Conservation (phyloP, 1,139 yeast species). For the Blastobotrys malaysiensis region DNA sequence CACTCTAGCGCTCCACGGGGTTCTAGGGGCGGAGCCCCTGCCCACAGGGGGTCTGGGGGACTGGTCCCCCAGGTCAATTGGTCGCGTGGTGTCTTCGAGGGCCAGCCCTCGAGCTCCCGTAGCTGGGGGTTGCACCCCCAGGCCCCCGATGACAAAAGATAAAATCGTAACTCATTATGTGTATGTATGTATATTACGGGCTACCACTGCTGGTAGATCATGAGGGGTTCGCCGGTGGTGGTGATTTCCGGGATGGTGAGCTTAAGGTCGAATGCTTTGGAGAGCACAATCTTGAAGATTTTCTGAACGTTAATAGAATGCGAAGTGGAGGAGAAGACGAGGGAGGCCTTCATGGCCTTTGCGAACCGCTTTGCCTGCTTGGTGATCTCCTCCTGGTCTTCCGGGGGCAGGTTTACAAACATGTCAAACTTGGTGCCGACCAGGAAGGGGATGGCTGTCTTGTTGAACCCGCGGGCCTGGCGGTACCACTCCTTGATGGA, state of each 20-base stretch:
- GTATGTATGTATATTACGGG: not conserved
- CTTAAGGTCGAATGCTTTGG: conserved; percentile 87
- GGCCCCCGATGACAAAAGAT: too few relatives aligned
- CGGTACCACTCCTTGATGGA: conserved; percentile 93
- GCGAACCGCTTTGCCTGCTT: conserved; percentile 85
- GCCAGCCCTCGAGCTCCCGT: too few relatives aligned
- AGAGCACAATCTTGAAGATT: conserved; percentile 83
- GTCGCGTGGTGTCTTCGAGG: too few relatives aligned
- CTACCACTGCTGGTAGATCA: conserved; percentile 52
- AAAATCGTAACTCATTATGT: not conserved
- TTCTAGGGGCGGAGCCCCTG: too few relatives aligned
- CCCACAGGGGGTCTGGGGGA: too few relatives aligned
- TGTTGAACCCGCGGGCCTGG: conserved; percentile 86
- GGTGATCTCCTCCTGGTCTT: conserved; percentile 82
- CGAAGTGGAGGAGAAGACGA: conserved; percentile 87
- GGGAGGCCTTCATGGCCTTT: conserved; percentile 83
- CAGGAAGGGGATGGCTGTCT: conserved; percentile 85
- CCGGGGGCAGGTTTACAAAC: conserved; percentile 62
- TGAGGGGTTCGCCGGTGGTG: conserved; percentile 82
- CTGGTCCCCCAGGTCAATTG: too few relatives aligned
- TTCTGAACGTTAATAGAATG: conserved; percentile 93
- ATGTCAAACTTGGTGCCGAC: conserved; percentile 94
- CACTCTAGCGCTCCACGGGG: too few relatives aligned
- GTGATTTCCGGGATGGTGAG: conserved; percentile 79
- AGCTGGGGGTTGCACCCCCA: too few relatives aligned